Evolutionary conservation across 2,329 filamentous ascomycete species (phyloP).

Genomic region (Elsinoe perseae): DNA sequence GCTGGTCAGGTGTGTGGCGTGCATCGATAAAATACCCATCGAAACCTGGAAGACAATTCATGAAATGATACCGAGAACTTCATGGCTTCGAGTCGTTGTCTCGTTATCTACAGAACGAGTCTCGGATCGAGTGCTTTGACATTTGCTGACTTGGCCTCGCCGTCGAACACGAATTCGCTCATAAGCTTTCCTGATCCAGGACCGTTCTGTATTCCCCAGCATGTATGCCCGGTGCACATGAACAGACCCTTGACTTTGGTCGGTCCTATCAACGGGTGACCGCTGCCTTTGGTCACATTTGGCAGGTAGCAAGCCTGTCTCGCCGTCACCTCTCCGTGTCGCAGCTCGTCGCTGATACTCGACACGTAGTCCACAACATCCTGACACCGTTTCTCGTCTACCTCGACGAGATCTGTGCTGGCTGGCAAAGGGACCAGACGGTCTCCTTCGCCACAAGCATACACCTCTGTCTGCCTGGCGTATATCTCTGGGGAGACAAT

Average conservation of each 20-base stretch:
- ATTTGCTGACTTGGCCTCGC: slow-evolving; percentile 36
- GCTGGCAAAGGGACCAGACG: slow-evolving; percentile 63
- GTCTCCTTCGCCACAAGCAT: slow-evolving; percentile 90
- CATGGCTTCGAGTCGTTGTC: background rate
- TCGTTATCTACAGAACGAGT: slow-evolving; percentile 21
- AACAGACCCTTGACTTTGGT: slow-evolving; percentile 67
- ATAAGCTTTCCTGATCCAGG: slow-evolving; percentile 60
- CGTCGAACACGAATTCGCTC: slow-evolving; percentile 41
- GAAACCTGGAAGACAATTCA: background rate
- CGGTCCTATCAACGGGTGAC: slow-evolving; percentile 70
- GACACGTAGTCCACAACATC: slow-evolving; percentile 75
- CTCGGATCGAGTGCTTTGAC: slow-evolving; percentile 37
- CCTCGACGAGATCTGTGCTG: slow-evolving; percentile 65
- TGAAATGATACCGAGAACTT: background rate
- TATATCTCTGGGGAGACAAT: slow-evolving; percentile 87
- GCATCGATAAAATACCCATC: background rate
- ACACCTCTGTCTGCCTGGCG: slow-evolving; percentile 78
- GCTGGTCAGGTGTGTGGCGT: background rate
- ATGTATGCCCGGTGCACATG: slow-evolving; percentile 85
- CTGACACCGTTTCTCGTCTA: slow-evolving; percentile 69
- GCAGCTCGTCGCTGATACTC: slow-evolving; percentile 45
- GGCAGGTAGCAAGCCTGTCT: slow-evolving; percentile 93
- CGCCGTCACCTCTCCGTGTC: slow-evolving; percentile 51
- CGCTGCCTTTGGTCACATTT: slow-evolving; percentile 50
- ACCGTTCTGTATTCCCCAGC: slow-evolving; percentile 97